A percentile compares a stretch with the other conserved stretches of the same genome.
These are phyloP conservation scores for Pythium coloratum DNA, from an alignment of 352 stramenopile species.

Conservation along the genomic window DNA sequence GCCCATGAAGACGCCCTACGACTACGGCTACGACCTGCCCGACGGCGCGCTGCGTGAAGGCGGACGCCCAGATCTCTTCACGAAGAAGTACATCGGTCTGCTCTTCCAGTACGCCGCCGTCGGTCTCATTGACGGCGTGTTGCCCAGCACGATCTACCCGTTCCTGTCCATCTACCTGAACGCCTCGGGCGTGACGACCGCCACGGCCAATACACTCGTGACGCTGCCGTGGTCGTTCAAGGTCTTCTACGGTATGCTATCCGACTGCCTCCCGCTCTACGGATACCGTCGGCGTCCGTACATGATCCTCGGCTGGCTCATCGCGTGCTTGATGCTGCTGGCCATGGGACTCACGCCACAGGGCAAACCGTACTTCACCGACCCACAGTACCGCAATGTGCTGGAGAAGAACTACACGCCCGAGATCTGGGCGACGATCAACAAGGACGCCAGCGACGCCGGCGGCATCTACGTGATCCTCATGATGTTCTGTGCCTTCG, in stretches of 20 bases:
- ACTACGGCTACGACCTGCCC: not conserved
- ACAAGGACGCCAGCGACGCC: conserved; percentile 20
- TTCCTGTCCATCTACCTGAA: not conserved
- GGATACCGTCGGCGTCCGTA: conserved; percentile 81
- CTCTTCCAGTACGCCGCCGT: conserved; percentile 3
- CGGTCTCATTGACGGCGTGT: conserved; percentile 1
- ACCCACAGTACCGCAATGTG: conserved; percentile 5
- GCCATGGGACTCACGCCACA: conserved; percentile 29
- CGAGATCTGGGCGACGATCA: conserved; percentile 3
- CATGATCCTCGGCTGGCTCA: conserved; percentile 68
- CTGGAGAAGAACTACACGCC: not conserved
- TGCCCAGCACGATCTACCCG: conserved; percentile 1
- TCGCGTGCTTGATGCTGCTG: conserved; percentile 14
- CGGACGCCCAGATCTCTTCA: not conserved
- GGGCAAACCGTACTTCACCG: conserved; percentile 22
- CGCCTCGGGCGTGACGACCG: not conserved
- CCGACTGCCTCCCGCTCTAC: conserved; percentile 35
- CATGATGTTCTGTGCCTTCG: conserved; percentile 52
- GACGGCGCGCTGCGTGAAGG: not conserved
- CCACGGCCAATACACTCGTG: not conserved
- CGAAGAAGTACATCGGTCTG: not conserved
- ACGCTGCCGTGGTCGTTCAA: conserved; percentile 4
- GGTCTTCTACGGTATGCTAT: conserved; percentile 12
- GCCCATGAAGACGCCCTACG: conserved; percentile 4
- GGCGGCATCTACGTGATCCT: conserved; percentile 39